Evolutionary conservation across 139 green algal genomes (phyloP), one percentile per base, ranked within the genome.

Genomic region (Chlamydomonas sphaeroides): DNA sequence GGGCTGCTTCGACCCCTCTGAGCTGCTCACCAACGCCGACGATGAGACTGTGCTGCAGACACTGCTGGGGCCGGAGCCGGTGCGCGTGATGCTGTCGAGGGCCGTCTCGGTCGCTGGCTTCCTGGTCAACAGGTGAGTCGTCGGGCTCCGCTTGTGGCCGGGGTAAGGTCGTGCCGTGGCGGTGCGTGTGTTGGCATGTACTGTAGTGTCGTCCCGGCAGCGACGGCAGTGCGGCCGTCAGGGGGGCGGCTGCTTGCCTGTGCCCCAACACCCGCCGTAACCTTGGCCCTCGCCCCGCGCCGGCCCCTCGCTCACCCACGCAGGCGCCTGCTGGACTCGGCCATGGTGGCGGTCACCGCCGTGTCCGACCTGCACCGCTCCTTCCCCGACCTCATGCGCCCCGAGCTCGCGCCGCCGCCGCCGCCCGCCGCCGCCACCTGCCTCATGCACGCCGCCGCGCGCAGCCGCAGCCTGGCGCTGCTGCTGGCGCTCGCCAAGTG

Each of bases 1-100:
- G 36, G 32, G 49, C 26, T 38, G 71, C 51, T 67, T 78, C 28
- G 71, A 78, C 71, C 18, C 71, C 25, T 56, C 35, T 4, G 71
- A 78, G 49, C 26, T 78, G 20, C 51, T 78, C 8, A 66, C 33
- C 33, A 78, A 78, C 71, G 71, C 48, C 6, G 71, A 78, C 32
- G 71, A 78, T 21, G 71, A 78, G 35, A 78, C 71, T 35, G 71
- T 78, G 71, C 25, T 78, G 71, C 33, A 53, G 71, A 51, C 15
- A 23, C 33, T 78, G 51, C 35, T 78, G 32, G 71, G 51, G 5
- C 25, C 71, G 18, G 71, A 35, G 33, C 48, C 51, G 36, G 71
- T 41, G 20, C 51, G 51, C 17, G 48, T 33, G 71, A 51, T 78
- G 51, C 71, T 78, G 35, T 23, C 18, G 14, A 33, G 71, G 5